A percentile compares a stretch with the other conserved stretches of the same genome.
These are phyloP conservation scores for Furcasterigmium furcatum DNA, from an alignment of 2,329 filamentous ascomycete species.

Conservation along the genomic window DNA sequence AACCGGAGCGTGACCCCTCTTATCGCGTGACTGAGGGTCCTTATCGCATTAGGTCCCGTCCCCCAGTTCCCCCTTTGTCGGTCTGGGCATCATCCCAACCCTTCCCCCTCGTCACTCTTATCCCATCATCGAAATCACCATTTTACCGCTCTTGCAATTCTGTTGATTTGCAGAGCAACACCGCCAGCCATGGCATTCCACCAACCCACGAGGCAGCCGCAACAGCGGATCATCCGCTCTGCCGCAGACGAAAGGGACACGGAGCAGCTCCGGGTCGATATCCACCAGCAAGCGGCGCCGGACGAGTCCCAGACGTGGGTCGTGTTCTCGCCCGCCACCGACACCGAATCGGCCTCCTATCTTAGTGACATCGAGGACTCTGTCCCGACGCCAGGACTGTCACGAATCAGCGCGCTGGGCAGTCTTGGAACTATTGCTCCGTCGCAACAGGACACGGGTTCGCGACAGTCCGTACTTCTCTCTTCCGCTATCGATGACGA, in stretches of 20 bases:
- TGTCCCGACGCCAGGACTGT: constrained; percentile 65
- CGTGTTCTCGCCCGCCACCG: constrained; percentile 77
- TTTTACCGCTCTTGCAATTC: not conserved
- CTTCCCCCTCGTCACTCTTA: not conserved
- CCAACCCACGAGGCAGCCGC: constrained; percentile 51
- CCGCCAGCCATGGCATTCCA: constrained; percentile 52
- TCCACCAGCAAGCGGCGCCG: constrained; percentile 31
- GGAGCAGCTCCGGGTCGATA: constrained; percentile 18
- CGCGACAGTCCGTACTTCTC: constrained; percentile 32
- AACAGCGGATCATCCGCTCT: constrained; percentile 43
- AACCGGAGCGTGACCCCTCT: not conserved
- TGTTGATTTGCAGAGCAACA: not conserved
- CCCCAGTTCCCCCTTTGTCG: not conserved
- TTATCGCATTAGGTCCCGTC: constrained; percentile 1
- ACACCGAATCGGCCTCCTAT: constrained; percentile 61
- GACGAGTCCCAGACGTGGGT: constrained; percentile 93
- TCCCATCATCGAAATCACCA: not conserved
- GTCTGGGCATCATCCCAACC: not conserved
- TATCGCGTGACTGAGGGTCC: constrained; percentile 2
- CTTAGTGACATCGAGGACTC: constrained; percentile 65
- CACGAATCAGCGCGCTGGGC: constrained; percentile 75
- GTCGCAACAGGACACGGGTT: constrained; percentile 49
- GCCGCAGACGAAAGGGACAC: constrained; percentile 34
- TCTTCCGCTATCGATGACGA: constrained; percentile 31
- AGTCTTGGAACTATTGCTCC: constrained; percentile 69